phyloP scores from a whole-genome alignment of 768 basidiomycete genomes.

The Naematelia encephala region DNA sequence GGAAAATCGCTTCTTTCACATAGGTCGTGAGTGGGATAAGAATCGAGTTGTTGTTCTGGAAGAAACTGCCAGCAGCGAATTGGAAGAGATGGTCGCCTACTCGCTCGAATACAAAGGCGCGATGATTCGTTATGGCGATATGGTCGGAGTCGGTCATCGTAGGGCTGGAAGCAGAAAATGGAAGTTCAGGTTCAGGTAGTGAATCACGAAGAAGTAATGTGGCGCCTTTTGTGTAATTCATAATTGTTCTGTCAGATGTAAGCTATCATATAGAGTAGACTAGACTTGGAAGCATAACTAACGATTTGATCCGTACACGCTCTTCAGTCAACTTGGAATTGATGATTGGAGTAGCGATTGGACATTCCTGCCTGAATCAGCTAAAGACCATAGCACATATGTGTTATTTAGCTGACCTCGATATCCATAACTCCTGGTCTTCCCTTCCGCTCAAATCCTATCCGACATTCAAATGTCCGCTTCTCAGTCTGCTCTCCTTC shows the following conservation, averaged over 20 bases:
- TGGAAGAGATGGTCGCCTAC: slow-evolving; percentile 73
- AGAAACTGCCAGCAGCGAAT: slow-evolving; percentile 70
- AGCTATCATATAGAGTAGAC: not conserved
- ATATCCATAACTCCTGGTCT: slow-evolving; percentile 78
- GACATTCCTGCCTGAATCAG: slow-evolving; percentile 67
- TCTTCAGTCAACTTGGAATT: slow-evolving; percentile 65
- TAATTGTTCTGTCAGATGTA: slow-evolving; percentile 63
- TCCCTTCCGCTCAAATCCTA: slow-evolving; percentile 84
- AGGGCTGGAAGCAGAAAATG: slow-evolving; percentile 15
- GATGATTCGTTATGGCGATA: slow-evolving; percentile 79
- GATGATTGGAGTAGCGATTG: slow-evolving; percentile 78
- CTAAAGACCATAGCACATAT: not conserved
- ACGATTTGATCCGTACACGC: slow-evolving; percentile 63
- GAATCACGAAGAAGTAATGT: slow-evolving; percentile 90
- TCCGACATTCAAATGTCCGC: slow-evolving; percentile 62
- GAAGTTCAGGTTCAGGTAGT: slow-evolving; percentile 46
- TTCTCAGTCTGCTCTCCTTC: slow-evolving; percentile 16
- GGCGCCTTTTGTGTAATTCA: slow-evolving; percentile 77
- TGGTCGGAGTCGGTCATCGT: slow-evolving; percentile 53
- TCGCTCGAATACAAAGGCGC: slow-evolving; percentile 72
- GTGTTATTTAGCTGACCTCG: slow-evolving; percentile 63
- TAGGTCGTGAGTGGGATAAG: slow-evolving; percentile 78
- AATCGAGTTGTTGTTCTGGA: slow-evolving; percentile 97
- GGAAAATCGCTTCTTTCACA: slow-evolving; percentile 60
- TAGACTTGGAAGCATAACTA: slow-evolving; percentile 5